phyloP scores from a whole-genome alignment of 176 grass and related monocot genomes.

The Eleusine coracana region DNA sequence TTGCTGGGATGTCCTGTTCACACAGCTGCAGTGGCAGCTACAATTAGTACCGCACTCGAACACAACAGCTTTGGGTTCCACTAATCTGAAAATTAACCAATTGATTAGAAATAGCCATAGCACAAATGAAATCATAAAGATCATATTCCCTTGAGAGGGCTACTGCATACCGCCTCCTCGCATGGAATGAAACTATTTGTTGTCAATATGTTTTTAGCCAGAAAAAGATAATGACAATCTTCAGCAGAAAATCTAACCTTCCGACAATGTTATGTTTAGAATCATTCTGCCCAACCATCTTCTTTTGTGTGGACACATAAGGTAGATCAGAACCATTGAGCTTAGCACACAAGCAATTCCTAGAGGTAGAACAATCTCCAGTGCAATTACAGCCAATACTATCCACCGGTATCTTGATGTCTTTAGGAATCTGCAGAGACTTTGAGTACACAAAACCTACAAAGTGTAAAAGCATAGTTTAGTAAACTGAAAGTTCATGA shows the following conservation, averaged over 20 bases:
- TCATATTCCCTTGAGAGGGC: not conserved
- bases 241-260: conserved; percentile 40
- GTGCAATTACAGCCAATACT: conserved; percentile 54
- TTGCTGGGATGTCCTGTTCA: conserved; percentile 84
- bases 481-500: conserved; percentile 10
- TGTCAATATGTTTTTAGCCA: not conserved
- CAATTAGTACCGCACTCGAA: conserved; percentile 80
- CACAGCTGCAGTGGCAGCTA: conserved; percentile 60
- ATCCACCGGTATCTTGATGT: conserved; percentile 53
- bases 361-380: conserved; percentile 61
- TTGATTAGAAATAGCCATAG: conserved; percentile 5
- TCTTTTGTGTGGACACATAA: conserved; percentile 58
- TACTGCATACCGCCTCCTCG: not conserved
- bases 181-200: not conserved
- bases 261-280: conserved; percentile 42
- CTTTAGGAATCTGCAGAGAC: conserved; percentile 43
- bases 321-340: conserved; percentile 65
- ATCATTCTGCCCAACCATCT: conserved; percentile 39
- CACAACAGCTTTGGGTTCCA: conserved; percentile 82
- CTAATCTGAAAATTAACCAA: conserved; percentile 53
- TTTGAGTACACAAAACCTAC: conserved; percentile 68
- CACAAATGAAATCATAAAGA: not conserved
- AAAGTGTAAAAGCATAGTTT: not conserved
- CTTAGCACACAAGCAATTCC: conserved; percentile 58
- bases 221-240: conserved; percentile 17